Conservation (phyloP, 176 grass and related monocot genomes). For the Rhynchospora tenuis region DNA sequence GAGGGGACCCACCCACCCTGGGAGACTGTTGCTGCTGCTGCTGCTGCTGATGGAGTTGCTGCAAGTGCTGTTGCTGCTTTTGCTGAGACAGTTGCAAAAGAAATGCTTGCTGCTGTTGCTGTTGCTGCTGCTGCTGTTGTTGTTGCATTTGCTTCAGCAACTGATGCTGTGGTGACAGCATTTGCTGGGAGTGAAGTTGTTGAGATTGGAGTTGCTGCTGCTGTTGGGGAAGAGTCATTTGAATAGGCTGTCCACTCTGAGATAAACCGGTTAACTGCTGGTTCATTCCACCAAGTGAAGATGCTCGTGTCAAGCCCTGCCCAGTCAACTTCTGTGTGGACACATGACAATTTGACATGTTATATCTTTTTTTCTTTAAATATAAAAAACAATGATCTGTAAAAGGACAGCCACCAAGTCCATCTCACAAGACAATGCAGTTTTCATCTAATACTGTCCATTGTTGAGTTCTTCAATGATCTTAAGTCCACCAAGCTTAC, state of each 20-base stretch:
- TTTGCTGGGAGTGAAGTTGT: slow-evolving; percentile 67
- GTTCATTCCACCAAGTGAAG: slow-evolving; percentile 61
- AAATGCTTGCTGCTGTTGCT: slow-evolving; percentile 54
- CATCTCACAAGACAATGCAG: background rate
- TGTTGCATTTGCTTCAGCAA: slow-evolving; percentile 46
- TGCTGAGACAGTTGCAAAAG: slow-evolving; percentile 21
- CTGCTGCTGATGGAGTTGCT: slow-evolving; percentile 35
- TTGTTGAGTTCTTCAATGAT: background rate
- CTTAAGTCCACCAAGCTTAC: background rate
- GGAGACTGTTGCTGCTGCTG: slow-evolving; percentile 74
- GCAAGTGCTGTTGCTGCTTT: slow-evolving; percentile 45
- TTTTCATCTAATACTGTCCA: background rate
- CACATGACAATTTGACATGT: background rate
- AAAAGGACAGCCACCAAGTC: background rate
- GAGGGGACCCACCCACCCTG: slow-evolving; percentile 48
- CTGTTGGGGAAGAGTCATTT: slow-evolving; percentile 54
- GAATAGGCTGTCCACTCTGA: slow-evolving; percentile 66
- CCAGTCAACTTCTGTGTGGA: slow-evolving; percentile 56
- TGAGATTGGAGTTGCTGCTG: slow-evolving; percentile 75
- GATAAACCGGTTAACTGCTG: slow-evolving; percentile 61
- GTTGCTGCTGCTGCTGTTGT: slow-evolving; percentile 49
- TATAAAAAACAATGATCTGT: background rate
- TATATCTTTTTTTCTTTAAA: background rate
- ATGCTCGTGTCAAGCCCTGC: slow-evolving; percentile 64
- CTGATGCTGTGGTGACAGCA: slow-evolving; percentile 53